These are phyloP conservation scores for Neofusicoccum sp. DNA, from an alignment of 2,329 filamentous ascomycete genomes.

Conservation along the genomic window DNA sequence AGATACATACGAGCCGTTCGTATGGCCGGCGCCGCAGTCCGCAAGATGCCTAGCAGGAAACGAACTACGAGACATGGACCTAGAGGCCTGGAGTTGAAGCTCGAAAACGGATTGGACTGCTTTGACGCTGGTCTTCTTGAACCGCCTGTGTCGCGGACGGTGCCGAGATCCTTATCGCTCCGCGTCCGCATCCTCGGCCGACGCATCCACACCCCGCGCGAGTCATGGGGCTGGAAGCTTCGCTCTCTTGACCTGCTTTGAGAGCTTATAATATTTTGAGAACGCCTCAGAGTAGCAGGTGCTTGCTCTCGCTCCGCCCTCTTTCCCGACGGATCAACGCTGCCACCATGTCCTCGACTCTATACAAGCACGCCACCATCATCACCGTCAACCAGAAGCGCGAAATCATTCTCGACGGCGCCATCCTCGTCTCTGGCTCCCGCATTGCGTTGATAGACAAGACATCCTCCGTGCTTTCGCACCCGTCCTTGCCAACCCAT, in stretches of 20 bases:
- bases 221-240: not conserved
- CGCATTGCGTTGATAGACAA: slow-evolving; percentile 48
- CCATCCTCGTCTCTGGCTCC: slow-evolving; percentile 41
- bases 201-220: not conserved
- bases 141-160: not conserved
- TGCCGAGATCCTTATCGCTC: not conserved
- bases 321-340: too few relatives aligned
- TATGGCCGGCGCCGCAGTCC: too few relatives aligned
- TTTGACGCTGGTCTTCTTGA: too few relatives aligned
- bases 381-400: slow-evolving; percentile 51
- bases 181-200: not conserved
- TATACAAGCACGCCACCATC: slow-evolving; percentile 52
- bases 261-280: not conserved
- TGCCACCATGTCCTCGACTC: slow-evolving; percentile 26
- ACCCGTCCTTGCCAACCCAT: not conserved
- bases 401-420: slow-evolving; percentile 50
- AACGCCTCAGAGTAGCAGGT: too few relatives aligned
- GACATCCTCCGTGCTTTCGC: slow-evolving; percentile 28
- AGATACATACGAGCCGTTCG: too few relatives aligned
- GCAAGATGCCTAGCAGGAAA: too few relatives aligned
- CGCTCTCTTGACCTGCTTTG: not conserved
- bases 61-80: not conserved
- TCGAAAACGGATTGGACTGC: not conserved
- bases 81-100: too few relatives aligned
- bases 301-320: not conserved